Base-by-base conservation (phyloP, 2,329 filamentous ascomycete species). In the Hymenoscyphus fructigenus region DNA sequence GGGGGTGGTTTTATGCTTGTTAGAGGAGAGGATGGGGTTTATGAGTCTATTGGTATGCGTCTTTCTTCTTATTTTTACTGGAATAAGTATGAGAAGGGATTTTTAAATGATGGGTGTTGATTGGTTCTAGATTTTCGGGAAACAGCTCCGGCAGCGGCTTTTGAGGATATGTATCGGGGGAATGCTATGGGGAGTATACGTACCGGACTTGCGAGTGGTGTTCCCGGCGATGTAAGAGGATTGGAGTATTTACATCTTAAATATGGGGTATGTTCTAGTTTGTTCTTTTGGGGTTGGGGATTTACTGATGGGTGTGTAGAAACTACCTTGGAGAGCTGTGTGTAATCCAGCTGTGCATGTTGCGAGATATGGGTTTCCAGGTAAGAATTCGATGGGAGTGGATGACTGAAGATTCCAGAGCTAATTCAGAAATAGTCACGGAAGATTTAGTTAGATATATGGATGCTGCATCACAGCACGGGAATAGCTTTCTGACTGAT, bases 1-100 rank as follows among this genome's bases (percentile, higher is more conserved):
- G 94, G 94, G 6, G 94, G 94, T 50, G 94, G 94, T 1, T 98
- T 98, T 78, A 91, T 93, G 84, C 82, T 97, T 5, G 85, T 97
- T 5, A 88, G 91, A 58, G 83, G 86, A 38, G 79, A 85, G 17
- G 81, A 91, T 65, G 92, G 92, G n/a, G 81, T 82, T 20, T 96
- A 93, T 74, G 92, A 96, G 74, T 88, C 89, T 65, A 88, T 98
- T 70, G 73, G 73, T 74, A 61, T 5, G 66, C 5, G 17, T 17
- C 17, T n/a, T n/a, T n/a, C n/a, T n/a, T n/a, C n/a, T n/a, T n/a
- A n/a, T n/a, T n/a, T n/a, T n/a, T n/a, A n/a, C n/a, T n/a, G n/a
- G n/a, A n/a, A n/a, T n/a, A n/a, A n/a, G n/a, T n/a, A n/a, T n/a
- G n/a, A n/a, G n/a, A n/a, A n/a, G n/a, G n/a, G n/a, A n/a, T n/a